Conservation (phyloP, 2,329 filamentous ascomycete species). For the Arthrobotrys sphaeroides region DNA sequence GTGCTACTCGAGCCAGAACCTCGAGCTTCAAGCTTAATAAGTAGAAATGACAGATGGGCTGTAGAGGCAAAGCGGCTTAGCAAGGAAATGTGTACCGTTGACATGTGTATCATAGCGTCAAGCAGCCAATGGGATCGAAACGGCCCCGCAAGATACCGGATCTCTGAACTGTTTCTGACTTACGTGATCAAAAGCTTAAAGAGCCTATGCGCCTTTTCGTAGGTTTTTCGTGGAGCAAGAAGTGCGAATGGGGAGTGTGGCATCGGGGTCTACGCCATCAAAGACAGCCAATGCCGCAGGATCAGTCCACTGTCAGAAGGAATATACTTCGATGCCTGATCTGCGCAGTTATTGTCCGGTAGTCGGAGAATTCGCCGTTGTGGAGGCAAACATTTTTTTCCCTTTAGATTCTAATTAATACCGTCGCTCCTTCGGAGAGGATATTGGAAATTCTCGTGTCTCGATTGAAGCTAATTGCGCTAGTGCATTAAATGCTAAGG, state of each 20-base stretch:
- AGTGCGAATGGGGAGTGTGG: not conserved
- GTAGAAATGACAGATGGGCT: slow-evolving; percentile 11
- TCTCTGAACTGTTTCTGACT: slow-evolving; percentile 27
- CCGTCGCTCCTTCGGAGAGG: not conserved
- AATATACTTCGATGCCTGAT: slow-evolving; percentile 38
- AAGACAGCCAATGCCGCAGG: slow-evolving; percentile 24
- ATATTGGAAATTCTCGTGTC: not conserved
- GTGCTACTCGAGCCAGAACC: not conserved
- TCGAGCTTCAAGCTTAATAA: slow-evolving; percentile 23
- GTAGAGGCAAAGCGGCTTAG: slow-evolving; percentile 9
- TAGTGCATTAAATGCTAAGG: not conserved
- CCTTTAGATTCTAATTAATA: not conserved
- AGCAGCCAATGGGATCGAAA: slow-evolving; percentile 41
- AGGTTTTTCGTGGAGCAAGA: too few species aligned
- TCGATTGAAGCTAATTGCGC: not conserved
- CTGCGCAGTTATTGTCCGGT: slow-evolving; percentile 41
- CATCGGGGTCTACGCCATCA: slow-evolving; percentile 26
- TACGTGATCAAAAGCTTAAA: slow-evolving; percentile 29
- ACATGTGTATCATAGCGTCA: slow-evolving; percentile 19
- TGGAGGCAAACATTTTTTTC: not conserved
- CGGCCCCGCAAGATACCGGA: slow-evolving; percentile 40
- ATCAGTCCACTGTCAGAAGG: slow-evolving; percentile 35
- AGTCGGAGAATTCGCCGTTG: slow-evolving; percentile 15
- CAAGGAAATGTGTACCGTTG: slow-evolving; percentile 4
- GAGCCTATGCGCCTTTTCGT: not conserved